Conservation (phyloP, 2,329 filamentous ascomycete genomes). For the Arachnopeziza araneosa region DNA sequence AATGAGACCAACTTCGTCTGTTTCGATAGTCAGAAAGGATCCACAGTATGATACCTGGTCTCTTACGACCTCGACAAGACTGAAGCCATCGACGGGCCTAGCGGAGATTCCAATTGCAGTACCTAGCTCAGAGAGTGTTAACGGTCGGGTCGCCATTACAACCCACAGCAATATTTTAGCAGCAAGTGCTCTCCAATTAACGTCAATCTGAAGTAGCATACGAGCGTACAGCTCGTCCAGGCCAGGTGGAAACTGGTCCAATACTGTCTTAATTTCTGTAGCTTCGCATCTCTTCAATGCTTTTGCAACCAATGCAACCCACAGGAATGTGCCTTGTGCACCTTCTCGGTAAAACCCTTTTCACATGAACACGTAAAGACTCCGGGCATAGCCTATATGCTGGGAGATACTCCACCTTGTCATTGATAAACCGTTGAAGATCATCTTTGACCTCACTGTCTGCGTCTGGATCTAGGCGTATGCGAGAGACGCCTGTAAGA, state of each 20-base stretch:
- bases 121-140: too few relatives aligned
- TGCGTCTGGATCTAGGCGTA: conserved; percentile 25
- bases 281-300: conserved; percentile 9
- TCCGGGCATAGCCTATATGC: conserved; percentile 12
- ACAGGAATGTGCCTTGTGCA: conserved; percentile 32
- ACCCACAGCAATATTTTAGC: too few relatives aligned
- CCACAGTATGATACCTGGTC: too few relatives aligned
- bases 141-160: too few relatives aligned
- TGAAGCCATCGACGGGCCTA: too few relatives aligned
- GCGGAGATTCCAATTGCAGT: too few relatives aligned
- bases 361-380: conserved; percentile 9
- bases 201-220: conserved; percentile 25
- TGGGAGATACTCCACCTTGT: conserved; percentile 19
- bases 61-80: too few relatives aligned
- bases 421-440: conserved; percentile 25
- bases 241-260: conserved; percentile 22
- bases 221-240: conserved; percentile 27
- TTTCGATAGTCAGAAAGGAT: too few relatives aligned
- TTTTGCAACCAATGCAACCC: conserved; percentile 21
- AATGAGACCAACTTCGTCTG: too few relatives aligned
- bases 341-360: conserved; percentile 17
- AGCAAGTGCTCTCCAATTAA: too few relatives aligned
- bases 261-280: conserved; percentile 17
- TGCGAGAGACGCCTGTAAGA: conserved; percentile 12
- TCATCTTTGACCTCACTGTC: conserved; percentile 19